Percentiles rank a stretch among this genome's conserved stretches.
Evolutionary conservation across 306 rosid species (phyloP).

Genomic region (Trifolium subterraneum): DNA sequence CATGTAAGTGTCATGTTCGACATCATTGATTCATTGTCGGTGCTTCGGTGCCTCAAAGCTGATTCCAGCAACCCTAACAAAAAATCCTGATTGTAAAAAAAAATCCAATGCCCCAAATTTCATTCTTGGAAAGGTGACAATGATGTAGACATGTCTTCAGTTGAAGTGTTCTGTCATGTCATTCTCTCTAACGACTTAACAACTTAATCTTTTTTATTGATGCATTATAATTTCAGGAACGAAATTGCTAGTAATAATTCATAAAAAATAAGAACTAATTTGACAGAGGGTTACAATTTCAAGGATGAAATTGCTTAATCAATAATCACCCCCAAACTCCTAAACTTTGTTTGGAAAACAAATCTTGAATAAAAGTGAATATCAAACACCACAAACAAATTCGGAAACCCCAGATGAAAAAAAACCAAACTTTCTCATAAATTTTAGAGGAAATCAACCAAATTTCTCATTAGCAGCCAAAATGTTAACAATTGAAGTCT

Average conservation of each 20-base stretch:
- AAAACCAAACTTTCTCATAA: not conserved
- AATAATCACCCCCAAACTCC: not conserved
- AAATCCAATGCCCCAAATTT: not conserved
- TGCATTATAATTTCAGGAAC: too few relatives aligned
- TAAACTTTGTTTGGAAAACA: not conserved
- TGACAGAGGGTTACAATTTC: too few relatives aligned
- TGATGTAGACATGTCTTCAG: too few relatives aligned
- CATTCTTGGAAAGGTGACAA: too few relatives aligned
- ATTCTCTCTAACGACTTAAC: too few relatives aligned
- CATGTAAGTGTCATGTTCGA: too few relatives aligned
- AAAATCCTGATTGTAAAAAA: not conserved
- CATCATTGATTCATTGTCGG: too few relatives aligned
- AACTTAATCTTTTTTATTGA: too few relatives aligned
- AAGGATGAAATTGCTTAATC: too few relatives aligned
- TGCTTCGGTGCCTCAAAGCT: not conserved
- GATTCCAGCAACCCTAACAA: not conserved
- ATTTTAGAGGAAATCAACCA: not conserved
- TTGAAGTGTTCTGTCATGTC: too few relatives aligned
- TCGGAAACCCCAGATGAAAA: not conserved
- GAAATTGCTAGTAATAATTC: too few relatives aligned
- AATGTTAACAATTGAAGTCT: not conserved
- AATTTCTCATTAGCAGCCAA: not conserved
- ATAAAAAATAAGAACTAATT: too few relatives aligned
- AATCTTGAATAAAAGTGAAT: not conserved
- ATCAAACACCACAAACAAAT: constrained; percentile 1